Evolutionary conservation across 345 rosid species (phyloP).

Genomic region (Populus tremula): DNA sequence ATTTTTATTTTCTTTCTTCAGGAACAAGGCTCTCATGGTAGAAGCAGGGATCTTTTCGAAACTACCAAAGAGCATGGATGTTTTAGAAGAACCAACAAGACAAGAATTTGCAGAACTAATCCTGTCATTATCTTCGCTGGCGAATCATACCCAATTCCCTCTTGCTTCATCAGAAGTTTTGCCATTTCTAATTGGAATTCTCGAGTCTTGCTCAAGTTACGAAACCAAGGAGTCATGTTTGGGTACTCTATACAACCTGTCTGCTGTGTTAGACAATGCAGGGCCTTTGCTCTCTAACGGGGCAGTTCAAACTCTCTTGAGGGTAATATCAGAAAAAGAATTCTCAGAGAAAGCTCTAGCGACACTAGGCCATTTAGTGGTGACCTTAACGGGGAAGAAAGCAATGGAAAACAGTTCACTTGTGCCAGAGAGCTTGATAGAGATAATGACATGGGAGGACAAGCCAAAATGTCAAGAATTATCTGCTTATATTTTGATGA

Average conservation of each 20-base stretch:
- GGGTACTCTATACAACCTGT: constrained; percentile 54
- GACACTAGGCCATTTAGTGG: constrained; percentile 67
- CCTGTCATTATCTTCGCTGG: constrained; percentile 54
- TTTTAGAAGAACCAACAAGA: constrained; percentile 49
- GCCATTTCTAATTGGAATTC: constrained; percentile 46
- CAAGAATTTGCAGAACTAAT: constrained; percentile 58
- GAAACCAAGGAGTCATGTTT: constrained; percentile 61
- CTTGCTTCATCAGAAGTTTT: constrained; percentile 44
- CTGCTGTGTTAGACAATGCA: constrained; percentile 61
- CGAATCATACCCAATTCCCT: constrained; percentile 43
- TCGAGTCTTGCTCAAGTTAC: constrained; percentile 45
- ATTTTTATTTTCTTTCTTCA: constrained; percentile 27
- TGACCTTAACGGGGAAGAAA: constrained; percentile 72
- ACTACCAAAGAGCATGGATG: constrained; percentile 46
- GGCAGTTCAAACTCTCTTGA: constrained; percentile 46
- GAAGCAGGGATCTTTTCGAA: constrained; percentile 77
- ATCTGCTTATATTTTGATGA: constrained; percentile 73
- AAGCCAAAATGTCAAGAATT: constrained; percentile 80
- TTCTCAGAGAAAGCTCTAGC: constrained; percentile 72
- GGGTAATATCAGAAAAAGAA: constrained; percentile 39
- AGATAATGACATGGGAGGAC: constrained; percentile 84
- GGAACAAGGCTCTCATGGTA: constrained; percentile 78
- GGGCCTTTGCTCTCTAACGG: constrained; percentile 53
- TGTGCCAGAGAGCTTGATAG: constrained; percentile 66
- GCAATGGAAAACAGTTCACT: constrained; percentile 54